Conservation (phyloP, 148 eudicot genomes). For the Fagopyrum tataricum region DNA sequence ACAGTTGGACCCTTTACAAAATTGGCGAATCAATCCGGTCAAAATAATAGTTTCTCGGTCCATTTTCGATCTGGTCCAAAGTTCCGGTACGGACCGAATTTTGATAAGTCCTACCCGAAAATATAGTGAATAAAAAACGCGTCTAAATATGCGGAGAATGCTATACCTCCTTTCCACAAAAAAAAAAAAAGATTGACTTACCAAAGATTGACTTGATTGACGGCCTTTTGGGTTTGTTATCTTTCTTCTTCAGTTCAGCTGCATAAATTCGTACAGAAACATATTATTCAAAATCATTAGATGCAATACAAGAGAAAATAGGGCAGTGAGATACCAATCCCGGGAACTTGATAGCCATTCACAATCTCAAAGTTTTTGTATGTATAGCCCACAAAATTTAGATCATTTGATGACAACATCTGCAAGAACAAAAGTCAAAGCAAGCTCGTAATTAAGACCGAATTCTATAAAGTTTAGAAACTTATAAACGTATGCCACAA, state of each 20-base stretch:
- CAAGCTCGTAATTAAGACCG: neutral
- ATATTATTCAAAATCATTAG: neutral
- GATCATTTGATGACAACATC: slow-evolving; percentile 90
- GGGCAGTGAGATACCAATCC: slow-evolving; percentile 54
- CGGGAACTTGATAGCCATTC: slow-evolving; percentile 90
- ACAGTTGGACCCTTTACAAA: too few relatives aligned
- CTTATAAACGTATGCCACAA: too few relatives aligned
- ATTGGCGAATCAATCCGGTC: too few relatives aligned
- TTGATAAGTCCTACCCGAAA: too few relatives aligned
- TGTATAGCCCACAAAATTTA: slow-evolving; percentile 88
- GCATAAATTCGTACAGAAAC: slow-evolving; percentile 18
- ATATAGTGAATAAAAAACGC: too few relatives aligned
- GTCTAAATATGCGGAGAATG: too few relatives aligned
- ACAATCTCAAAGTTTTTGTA: slow-evolving; percentile 95
- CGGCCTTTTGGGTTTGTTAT: slow-evolving; percentile 68
- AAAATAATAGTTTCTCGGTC: too few relatives aligned
- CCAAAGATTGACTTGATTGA: slow-evolving; percentile 89
- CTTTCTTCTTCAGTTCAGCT: slow-evolving; percentile 96
- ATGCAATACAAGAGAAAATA: neutral
- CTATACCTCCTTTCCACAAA: too few relatives aligned
- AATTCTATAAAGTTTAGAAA: too few relatives aligned
- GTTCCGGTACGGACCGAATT: too few relatives aligned
- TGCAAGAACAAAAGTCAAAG: slow-evolving; percentile 17
- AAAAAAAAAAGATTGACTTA: too few relatives aligned
- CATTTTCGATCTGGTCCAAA: too few relatives aligned